Evolutionary conservation across 2,329 filamentous ascomycete genomes (phyloP).

Genomic region (Arthrobotrys musiformis): DNA sequence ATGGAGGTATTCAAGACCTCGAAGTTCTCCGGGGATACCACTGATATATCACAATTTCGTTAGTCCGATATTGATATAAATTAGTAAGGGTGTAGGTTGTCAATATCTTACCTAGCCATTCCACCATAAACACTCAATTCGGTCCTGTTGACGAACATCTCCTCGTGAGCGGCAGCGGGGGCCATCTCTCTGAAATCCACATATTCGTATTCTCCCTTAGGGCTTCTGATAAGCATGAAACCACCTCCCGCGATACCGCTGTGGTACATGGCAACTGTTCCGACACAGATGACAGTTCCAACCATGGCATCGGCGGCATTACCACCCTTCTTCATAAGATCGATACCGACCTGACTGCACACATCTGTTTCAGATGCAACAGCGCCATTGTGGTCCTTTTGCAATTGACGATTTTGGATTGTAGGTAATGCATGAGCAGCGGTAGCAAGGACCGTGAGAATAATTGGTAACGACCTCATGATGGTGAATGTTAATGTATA

Average conservation of each 20-base stretch:
- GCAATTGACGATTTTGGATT: not conserved
- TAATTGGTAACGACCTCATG: slow-evolving; percentile 42
- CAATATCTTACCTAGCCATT: slow-evolving; percentile 68
- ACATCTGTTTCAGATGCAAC: slow-evolving; percentile 76
- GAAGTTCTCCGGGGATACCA: slow-evolving; percentile 68
- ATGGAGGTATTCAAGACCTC: slow-evolving; percentile 62
- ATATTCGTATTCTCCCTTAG: slow-evolving; percentile 80
- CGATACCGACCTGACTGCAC: slow-evolving; percentile 76
- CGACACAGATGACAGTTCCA: slow-evolving; percentile 78
- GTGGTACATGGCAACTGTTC: slow-evolving; percentile 70
- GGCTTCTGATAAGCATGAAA: slow-evolving; percentile 81
- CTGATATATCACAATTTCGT: slow-evolving; percentile 61
- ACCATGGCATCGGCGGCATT: slow-evolving; percentile 82
- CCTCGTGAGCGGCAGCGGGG: slow-evolving; percentile 79
- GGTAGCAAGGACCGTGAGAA: slow-evolving; percentile 21
- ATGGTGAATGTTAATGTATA: slow-evolving; percentile 22
- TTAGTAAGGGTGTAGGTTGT: not conserved
- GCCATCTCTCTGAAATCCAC: slow-evolving; percentile 92
- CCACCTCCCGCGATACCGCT: slow-evolving; percentile 86
- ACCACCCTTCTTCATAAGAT: slow-evolving; percentile 72
- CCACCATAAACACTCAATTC: slow-evolving; percentile 76
- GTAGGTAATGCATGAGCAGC: slow-evolving; percentile 13
- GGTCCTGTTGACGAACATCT: slow-evolving; percentile 83
- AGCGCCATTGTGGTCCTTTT: slow-evolving; percentile 66
- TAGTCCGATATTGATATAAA: not conserved